These are phyloP conservation scores for Tolypocladium album DNA, from an alignment of 2,329 filamentous ascomycete genomes.

Conservation along the genomic window DNA sequence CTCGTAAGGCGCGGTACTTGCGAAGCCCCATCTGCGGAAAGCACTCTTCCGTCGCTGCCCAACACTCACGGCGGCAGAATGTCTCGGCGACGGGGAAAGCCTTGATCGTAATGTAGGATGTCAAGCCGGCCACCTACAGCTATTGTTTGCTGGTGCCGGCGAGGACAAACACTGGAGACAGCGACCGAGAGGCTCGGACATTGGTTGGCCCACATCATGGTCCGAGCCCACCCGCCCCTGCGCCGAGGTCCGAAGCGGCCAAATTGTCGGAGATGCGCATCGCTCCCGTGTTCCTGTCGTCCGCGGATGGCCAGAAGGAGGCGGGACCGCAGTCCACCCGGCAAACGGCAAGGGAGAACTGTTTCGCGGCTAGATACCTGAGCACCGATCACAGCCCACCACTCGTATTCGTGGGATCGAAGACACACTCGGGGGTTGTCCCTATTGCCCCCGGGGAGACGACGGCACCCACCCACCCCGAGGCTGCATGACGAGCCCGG, in stretches of 20 bases:
- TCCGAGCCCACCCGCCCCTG: background rate
- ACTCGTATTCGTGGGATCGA: background rate
- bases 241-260: constrained; percentile 2
- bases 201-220: background rate
- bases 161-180: background rate
- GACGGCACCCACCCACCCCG: background rate
- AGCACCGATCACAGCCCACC: background rate
- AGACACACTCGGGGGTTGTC: background rate
- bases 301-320: background rate
- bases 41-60: background rate
- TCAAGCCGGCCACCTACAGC: background rate
- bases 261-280: background rate
- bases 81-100: background rate
- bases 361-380: background rate
- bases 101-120: background rate
- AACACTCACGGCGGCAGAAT: background rate
- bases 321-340: background rate
- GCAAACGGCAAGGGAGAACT: background rate
- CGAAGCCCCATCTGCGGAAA: background rate
- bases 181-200: background rate
- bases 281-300: background rate
- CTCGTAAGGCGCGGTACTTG: background rate
- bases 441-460: too few species aligned
- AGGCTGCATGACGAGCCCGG: background rate
- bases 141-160: background rate